Evolutionary conservation across 2,329 filamentous ascomycete genomes (phyloP).

Genomic region (Gaeumannomyces tritici): DNA sequence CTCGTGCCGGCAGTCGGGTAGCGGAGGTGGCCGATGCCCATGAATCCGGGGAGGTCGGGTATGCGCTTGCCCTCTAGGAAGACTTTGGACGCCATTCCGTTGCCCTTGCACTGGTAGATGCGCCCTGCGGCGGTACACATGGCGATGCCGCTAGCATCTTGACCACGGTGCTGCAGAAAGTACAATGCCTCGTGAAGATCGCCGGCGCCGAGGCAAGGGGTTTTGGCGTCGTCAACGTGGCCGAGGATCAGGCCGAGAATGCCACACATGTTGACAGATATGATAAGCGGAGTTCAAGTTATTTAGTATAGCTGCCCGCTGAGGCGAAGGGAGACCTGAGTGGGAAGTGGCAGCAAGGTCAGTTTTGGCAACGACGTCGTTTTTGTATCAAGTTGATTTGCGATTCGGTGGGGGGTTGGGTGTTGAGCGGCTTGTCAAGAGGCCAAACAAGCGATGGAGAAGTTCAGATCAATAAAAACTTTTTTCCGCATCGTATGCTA

Average conservation of each 20-base stretch:
- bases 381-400: not conserved
- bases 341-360: not conserved
- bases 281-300: not conserved
- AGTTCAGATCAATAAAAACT: conserved; percentile 1
- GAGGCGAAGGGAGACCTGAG: not conserved
- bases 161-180: conserved; percentile 62
- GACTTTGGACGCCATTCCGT: conserved; percentile 77
- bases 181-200: conserved; percentile 66
- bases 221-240: conserved; percentile 29
- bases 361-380: not conserved
- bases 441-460: not conserved
- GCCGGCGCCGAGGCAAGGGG: conserved; percentile 37
- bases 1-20: conserved; percentile 86
- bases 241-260: conserved; percentile 53
- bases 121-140: conserved; percentile 61
- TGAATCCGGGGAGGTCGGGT: conserved; percentile 68
- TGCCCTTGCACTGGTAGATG: conserved; percentile 84
- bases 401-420: not conserved
- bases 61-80: conserved; percentile 72
- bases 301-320: not conserved
- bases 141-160: conserved; percentile 84
- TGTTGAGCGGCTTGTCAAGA: not conserved
- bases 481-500: conserved; percentile 3
- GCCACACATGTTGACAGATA: conserved; percentile 45
- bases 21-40: conserved; percentile 71